Evolutionary conservation across 441 rosid genomes (phyloP), one percentile per base, ranked within the genome.

Genomic region (Bruguiera hainesii): DNA sequence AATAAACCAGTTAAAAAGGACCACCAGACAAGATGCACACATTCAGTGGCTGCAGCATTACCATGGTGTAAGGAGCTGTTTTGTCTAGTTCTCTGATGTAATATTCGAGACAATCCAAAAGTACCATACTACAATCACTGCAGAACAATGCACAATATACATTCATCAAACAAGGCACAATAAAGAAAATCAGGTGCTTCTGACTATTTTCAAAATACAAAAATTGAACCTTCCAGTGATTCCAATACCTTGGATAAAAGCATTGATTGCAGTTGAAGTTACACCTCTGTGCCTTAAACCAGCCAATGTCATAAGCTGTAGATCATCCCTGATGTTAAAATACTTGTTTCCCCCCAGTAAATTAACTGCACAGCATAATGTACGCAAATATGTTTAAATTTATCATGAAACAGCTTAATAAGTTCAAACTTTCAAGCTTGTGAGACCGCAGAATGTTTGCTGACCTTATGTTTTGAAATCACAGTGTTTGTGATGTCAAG

Each of bases 301-400:
- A 78, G 98, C 96, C 49, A 91, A 80, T 53, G 99, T 94, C 93
- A 95, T 82, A 73, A 95, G 90, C 72, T 95, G 95, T 15, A 96
- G 98, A 76, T 95, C 99, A 85, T 95, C 98, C 99, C 98, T 90
- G 60, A 98, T 93, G 78, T 95, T 98, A 69, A 95, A 96, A 80
- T 83, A 72, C 68, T 87, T 89, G 29, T 89, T 81, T 60, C 89
- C 87, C 63, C 92, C 97, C 62, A 95, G 78, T 77, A 82, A 75
- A 90, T 92, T 76, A 95, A 79, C 97, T 95, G 83, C 82, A 77
- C 35, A 63, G 29, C 66, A 65, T 37, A 65, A 23, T 26, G 71
- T 2, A 23, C 57, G 56, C 11, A 39, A 76, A 10, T 8, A 33
- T 23, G 35, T 37, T 65, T 31, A 62, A 35, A 26, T 19, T 50